These are phyloP conservation scores for Lablab purpureus DNA, from an alignment of 306 rosid species.

Conservation along the genomic window DNA sequence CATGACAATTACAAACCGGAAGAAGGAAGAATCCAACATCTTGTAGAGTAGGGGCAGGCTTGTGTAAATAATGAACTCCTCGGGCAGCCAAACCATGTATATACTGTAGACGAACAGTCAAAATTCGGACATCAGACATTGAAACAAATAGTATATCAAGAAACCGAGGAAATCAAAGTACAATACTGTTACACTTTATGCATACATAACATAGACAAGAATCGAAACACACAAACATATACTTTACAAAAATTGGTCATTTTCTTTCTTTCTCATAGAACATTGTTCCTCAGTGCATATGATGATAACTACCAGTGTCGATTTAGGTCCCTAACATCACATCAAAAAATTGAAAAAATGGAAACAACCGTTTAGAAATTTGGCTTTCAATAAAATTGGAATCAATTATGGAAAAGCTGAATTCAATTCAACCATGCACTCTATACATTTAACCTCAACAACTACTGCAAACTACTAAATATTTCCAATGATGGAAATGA, in stretches of 20 bases:
- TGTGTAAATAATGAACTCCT: conserved; percentile 88
- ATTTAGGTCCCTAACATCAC: too few species aligned
- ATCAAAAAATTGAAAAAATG: too few species aligned
- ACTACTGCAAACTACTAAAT: conserved; percentile 27
- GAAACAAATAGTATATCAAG: conserved; percentile 32
- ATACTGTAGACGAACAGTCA: conserved; percentile 61
- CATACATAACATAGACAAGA: conserved; percentile 21
- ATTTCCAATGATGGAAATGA: conserved; percentile 5
- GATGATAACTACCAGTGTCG: too few species aligned
- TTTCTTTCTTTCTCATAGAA: conserved; percentile 25
- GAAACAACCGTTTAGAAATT: too few species aligned
- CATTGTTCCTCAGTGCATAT: not conserved
- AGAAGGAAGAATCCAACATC: conserved; percentile 86
- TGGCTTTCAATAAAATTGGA: too few species aligned
- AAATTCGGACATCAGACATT: conserved; percentile 34
- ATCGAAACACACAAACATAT: conserved; percentile 27
- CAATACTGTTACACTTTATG: conserved; percentile 18
- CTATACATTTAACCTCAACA: conserved; percentile 25
- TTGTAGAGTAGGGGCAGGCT: conserved; percentile 84
- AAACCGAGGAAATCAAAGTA: conserved; percentile 36
- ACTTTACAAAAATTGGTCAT: conserved; percentile 14
- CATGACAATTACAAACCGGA: conserved; percentile 64
- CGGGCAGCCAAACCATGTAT: conserved; percentile 89
- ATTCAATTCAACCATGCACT: too few species aligned
- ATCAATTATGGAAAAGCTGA: too few species aligned